phyloP scores from a whole-genome alignment of 805 yeast genomes.

The Cyberlindnera petersonii region DNA sequence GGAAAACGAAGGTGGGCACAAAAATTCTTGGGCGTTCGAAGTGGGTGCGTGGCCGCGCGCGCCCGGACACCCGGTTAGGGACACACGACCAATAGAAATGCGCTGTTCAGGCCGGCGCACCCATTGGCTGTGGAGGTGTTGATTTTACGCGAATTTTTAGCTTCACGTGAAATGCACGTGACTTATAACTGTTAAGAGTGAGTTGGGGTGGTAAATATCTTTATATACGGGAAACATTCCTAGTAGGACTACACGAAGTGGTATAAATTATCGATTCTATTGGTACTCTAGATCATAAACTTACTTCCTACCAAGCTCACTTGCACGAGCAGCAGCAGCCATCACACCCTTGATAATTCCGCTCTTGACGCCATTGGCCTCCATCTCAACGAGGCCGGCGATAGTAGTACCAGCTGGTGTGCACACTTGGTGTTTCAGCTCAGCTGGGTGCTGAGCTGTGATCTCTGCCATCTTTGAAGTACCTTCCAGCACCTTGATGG shows the following conservation, averaged over 20 bases:
- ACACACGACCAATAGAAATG: constrained; percentile 14
- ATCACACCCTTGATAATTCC: constrained; percentile 86
- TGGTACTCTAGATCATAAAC: too few species aligned
- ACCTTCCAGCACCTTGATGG: constrained; percentile 92
- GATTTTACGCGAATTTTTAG: constrained; percentile 1
- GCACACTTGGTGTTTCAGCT: constrained; percentile 79
- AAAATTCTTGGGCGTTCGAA: constrained; percentile 16
- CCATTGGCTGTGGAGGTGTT: constrained; percentile 10
- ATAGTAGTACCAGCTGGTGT: constrained; percentile 99
- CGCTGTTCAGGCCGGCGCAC: constrained; percentile 6
- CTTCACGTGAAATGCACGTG: constrained; percentile 6
- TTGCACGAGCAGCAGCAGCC: constrained; percentile 84
- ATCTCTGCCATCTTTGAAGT: constrained; percentile 85
- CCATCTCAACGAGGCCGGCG: constrained; percentile 90
- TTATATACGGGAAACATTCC: too few species aligned
- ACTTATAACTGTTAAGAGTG: too few species aligned
- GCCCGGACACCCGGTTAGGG: constrained; percentile 4
- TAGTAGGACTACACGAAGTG: too few species aligned
- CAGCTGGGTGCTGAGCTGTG: constrained; percentile 85
- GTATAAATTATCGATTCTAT: too few species aligned
- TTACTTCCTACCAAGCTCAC: constrained; percentile 51
- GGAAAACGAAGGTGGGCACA: constrained; percentile 6
- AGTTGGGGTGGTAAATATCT: not conserved
- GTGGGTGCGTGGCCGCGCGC: too few species aligned
- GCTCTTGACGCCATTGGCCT: constrained; percentile 83